phyloP scores from a whole-genome alignment of 768 basidiomycete genomes.

The Coprinopsis cinerea region DNA sequence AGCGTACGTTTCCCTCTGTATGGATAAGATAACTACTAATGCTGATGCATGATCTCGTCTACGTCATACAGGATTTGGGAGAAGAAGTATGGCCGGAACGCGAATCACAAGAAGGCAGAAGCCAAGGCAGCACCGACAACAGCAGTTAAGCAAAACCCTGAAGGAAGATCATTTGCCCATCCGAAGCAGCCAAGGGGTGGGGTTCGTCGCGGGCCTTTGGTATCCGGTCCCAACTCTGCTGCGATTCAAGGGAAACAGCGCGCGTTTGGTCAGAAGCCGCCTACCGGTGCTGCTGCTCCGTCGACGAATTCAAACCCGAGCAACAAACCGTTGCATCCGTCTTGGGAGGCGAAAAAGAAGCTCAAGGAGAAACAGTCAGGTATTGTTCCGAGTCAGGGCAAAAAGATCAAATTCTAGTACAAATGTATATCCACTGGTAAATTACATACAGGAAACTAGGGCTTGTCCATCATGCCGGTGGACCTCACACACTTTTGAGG shows the following conservation, averaged over 20 bases:
- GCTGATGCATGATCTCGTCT: no score
- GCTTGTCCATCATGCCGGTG: no score
- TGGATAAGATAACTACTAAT: constrained; percentile 2
- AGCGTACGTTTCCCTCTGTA: constrained; percentile 58
- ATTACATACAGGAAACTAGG: no score
- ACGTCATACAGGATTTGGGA: constrained; percentile 82
- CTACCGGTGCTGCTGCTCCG: not conserved
- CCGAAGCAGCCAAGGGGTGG: not conserved
- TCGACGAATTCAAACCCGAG: constrained; percentile 10
- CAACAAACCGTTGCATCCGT: constrained; percentile 76
- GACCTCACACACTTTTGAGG: no score
- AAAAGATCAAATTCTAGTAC: constrained; percentile 69
- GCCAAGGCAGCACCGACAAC: constrained; percentile 16
- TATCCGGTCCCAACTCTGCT: not conserved
- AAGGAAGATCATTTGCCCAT: not conserved
- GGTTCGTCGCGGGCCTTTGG: not conserved
- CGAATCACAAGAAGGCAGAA: constrained; percentile 84
- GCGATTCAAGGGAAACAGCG: not conserved
- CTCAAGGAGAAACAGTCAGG: constrained; percentile 63
- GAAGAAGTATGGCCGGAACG: constrained; percentile 87
- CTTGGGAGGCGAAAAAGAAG: constrained; percentile 92
- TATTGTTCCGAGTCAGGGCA: constrained; percentile 68
- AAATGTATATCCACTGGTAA: not conserved
- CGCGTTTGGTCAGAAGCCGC: not conserved
- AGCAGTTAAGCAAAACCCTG: constrained; percentile 1